Evolutionary conservation across 1,284 basidiomycete species (phyloP).

Genomic region (Inonotus obliquus): DNA sequence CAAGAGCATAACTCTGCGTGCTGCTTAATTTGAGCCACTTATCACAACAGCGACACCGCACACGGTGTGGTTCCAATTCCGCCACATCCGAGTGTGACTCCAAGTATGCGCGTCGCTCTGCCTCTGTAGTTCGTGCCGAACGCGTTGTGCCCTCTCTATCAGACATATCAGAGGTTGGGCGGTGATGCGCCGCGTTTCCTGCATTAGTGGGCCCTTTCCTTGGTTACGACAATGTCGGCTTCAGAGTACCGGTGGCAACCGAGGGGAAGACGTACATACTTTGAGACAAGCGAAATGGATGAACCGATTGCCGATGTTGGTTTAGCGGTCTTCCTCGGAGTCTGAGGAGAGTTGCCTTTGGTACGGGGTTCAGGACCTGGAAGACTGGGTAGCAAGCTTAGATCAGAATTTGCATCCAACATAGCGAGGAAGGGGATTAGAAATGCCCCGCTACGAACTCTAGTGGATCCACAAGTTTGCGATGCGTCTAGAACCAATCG

Average conservation of each 20-base stretch:
- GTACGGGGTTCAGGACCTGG: conserved; percentile 10
- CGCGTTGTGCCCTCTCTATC: conserved; percentile 3
- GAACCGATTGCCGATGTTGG: not conserved
- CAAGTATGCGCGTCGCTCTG: conserved; percentile 18
- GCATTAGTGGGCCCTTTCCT: not conserved
- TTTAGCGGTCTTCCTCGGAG: not conserved
- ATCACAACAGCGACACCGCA: conserved; percentile 12
- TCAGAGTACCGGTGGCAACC: not conserved
- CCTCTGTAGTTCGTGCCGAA: conserved; percentile 15
- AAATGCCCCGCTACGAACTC: not conserved
- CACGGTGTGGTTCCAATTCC: conserved; percentile 19
- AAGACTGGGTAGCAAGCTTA: not conserved
- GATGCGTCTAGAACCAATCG: not conserved
- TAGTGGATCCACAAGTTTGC: conserved; percentile 6
- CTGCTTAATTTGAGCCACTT: conserved; percentile 18
- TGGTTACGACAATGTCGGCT: not conserved
- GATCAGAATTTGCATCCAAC: not conserved
- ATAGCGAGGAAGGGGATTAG: not conserved
- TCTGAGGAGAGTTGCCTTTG: not conserved
- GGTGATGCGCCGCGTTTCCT: not conserved
- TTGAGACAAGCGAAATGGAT: not conserved
- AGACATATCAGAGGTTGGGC: conserved; percentile 4
- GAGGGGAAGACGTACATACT: not conserved
- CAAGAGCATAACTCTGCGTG: conserved; percentile 14
- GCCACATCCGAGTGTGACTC: conserved; percentile 17